A percentile compares a stretch with the other conserved stretches of the same genome.
phyloP scores from a whole-genome alignment of 2,329 filamentous ascomycete species.

The Akanthomyces uredinophilus region DNA sequence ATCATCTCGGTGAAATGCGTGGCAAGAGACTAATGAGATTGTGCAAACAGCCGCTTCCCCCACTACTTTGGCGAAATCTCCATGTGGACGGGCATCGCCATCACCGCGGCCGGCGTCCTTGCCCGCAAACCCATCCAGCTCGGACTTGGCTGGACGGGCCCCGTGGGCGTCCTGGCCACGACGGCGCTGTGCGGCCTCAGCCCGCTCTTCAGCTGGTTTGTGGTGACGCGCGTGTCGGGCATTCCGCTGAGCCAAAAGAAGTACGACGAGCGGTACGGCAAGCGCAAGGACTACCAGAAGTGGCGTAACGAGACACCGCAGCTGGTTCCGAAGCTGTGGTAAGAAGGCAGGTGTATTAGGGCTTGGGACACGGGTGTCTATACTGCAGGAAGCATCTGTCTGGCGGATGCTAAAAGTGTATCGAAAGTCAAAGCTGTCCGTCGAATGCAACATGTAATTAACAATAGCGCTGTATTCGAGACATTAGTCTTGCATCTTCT shows the following conservation, averaged over 20 bases:
- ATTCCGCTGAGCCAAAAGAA: constrained; percentile 63
- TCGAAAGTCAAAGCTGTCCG: too few relatives aligned
- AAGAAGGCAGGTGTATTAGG: background rate
- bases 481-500: too few relatives aligned
- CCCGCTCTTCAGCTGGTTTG: constrained; percentile 59
- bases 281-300: constrained; percentile 59
- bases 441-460: too few relatives aligned
- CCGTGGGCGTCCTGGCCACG: constrained; percentile 26
- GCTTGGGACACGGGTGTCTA: too few relatives aligned
- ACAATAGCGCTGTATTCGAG: too few relatives aligned
- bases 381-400: too few relatives aligned
- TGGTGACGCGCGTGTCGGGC: constrained; percentile 59
- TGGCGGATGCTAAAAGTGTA: too few relatives aligned
- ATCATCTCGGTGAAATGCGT: background rate
- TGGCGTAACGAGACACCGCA: constrained; percentile 64
- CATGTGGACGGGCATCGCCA: constrained; percentile 64
- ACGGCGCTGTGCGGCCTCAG: constrained; percentile 48
- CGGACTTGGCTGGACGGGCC: constrained; percentile 51
- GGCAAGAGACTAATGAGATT: background rate
- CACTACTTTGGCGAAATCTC: constrained; percentile 71
- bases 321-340: constrained; percentile 57
- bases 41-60: constrained; percentile 47
- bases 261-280: constrained; percentile 60
- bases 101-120: constrained; percentile 52
- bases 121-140: constrained; percentile 47